These are phyloP conservation scores for Exophiala alcalophila DNA, from an alignment of 2,329 filamentous ascomycete genomes.

Conservation along the genomic window DNA sequence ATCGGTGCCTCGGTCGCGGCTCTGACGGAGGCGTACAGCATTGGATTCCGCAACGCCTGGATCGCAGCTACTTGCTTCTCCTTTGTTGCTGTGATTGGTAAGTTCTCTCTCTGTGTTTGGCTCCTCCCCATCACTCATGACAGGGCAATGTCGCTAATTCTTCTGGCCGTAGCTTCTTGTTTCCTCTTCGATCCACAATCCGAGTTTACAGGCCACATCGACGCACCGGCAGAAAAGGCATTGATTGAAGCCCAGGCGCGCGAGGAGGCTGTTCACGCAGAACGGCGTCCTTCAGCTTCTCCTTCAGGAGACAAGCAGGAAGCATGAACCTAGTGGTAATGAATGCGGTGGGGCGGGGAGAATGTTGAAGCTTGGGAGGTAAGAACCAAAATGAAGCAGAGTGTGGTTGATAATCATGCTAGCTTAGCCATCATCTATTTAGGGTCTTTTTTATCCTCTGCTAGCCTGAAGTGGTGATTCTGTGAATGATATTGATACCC, in stretches of 20 bases:
- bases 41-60: constrained; percentile 7
- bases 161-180: background rate
- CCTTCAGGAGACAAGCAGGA: no score
- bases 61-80: constrained; percentile 14
- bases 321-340: no score
- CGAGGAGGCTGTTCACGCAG: background rate
- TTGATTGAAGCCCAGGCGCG: constrained; percentile 1
- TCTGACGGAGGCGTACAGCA: constrained; percentile 5
- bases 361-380: no score
- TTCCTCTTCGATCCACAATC: constrained; percentile 11
- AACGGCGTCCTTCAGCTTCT: no score
- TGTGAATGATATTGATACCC: no score
- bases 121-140: background rate
- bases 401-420: no score
- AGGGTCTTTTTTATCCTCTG: no score
- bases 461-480: no score
- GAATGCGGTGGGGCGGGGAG: no score
- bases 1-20: constrained; percentile 11
- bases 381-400: no score
- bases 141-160: background rate
- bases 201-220: constrained; percentile 16
- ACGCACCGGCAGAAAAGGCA: constrained; percentile 11
- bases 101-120: constrained; percentile 2
- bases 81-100: constrained; percentile 8
- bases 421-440: no score